Percentiles rank a stretch among this genome's conserved stretches.
Conservation (phyloP, 257 asterid genomes). For the Solanum raphanifolium region DNA sequence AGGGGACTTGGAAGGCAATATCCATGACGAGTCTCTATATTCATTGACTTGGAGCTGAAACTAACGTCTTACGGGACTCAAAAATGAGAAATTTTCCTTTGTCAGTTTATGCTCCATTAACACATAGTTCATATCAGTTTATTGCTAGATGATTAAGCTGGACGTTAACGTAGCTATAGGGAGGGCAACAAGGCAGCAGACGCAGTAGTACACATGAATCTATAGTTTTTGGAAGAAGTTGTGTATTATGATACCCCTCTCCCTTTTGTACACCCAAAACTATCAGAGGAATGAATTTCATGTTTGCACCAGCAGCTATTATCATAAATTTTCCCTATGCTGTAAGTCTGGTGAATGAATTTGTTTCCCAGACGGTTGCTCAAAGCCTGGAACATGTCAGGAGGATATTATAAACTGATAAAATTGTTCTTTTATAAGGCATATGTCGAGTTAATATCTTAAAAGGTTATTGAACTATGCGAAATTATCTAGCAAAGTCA, state of each 20-base stretch:
- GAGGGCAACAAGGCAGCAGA: neutral
- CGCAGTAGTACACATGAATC: neutral
- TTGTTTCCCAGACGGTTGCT: no score
- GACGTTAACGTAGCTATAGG: neutral
- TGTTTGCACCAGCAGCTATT: no score
- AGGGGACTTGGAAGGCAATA: constrained; percentile 2
- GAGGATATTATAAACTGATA: no score
- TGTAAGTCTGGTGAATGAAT: no score
- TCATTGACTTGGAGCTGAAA: neutral
- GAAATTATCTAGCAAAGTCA: no score
- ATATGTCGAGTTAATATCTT: no score
- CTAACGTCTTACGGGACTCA: neutral
- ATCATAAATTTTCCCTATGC: no score
- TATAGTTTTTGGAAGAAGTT: neutral
- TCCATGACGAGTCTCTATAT: neutral
- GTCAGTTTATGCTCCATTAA: neutral
- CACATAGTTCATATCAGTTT: neutral
- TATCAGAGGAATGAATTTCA: no score
- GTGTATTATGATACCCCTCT: neutral
- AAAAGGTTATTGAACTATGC: no score
- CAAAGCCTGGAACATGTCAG: no score
- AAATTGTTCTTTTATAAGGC: no score
- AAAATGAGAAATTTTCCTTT: neutral
- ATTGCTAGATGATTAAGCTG: neutral
- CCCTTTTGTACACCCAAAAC: neutral